These are phyloP conservation scores for Casuarina glauca DNA, from an alignment of 306 rosid species.

Conservation along the genomic window DNA sequence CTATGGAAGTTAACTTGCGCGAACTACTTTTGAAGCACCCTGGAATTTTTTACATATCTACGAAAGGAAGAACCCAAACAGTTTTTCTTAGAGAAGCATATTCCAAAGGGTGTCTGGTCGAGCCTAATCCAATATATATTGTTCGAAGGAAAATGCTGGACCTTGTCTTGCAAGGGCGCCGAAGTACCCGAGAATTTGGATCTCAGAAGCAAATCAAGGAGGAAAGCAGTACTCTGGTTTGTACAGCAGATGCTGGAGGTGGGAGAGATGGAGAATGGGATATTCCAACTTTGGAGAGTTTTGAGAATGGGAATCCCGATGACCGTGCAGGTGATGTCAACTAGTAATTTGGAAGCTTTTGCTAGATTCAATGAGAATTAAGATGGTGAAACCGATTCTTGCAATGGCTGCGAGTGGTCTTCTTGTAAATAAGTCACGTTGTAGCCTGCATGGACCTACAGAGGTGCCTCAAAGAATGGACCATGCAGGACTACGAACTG, in stretches of 20 bases:
- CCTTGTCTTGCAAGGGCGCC: slow-evolving; percentile 52
- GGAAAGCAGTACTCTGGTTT: slow-evolving; percentile 19
- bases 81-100: slow-evolving; percentile 78
- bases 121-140: slow-evolving; percentile 47
- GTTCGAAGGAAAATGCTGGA: slow-evolving; percentile 64
- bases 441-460: slow-evolving; percentile 5
- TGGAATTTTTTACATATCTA: slow-evolving; percentile 78
- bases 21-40: slow-evolving; percentile 63
- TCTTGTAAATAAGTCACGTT: not conserved
- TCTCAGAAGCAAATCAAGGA: slow-evolving; percentile 29
- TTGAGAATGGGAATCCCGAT: slow-evolving; percentile 30
- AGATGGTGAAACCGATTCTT: slow-evolving; percentile 6
- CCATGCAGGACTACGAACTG: not conserved
- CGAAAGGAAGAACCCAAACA: slow-evolving; percentile 54
- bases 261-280: slow-evolving; percentile 59
- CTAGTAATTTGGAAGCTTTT: not conserved
- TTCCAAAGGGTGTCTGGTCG: slow-evolving; percentile 52
- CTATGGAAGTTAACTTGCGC: slow-evolving; percentile 54
- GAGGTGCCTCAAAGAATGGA: not conserved
- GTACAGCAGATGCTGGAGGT: slow-evolving; percentile 29
- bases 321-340: slow-evolving; percentile 11
- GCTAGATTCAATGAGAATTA: not conserved
- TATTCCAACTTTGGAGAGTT: slow-evolving; percentile 57
- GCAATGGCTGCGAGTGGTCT: not conserved
- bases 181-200: slow-evolving; percentile 45